phyloP scores from a whole-genome alignment of 2,329 filamentous ascomycete species.

The Monilinia vaccinii-corymbosi region DNA sequence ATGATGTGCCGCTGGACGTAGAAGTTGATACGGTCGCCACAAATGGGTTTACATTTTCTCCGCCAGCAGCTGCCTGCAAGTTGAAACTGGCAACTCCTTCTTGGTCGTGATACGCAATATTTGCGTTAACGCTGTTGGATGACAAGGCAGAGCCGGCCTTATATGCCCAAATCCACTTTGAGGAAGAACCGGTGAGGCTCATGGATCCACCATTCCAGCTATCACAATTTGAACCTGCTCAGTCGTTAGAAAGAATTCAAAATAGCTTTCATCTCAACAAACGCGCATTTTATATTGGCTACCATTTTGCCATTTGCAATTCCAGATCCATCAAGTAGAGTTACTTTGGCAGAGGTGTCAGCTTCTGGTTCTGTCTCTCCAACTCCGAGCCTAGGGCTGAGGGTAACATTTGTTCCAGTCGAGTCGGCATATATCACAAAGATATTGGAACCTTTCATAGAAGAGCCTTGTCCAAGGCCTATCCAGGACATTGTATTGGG shows the following conservation, averaged over 20 bases:
- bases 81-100: constrained; percentile 37
- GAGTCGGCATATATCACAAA: constrained; percentile 48
- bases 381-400: constrained; percentile 41
- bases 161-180: constrained; percentile 43
- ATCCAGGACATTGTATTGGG: constrained; percentile 45
- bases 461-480: constrained; percentile 44
- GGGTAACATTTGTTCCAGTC: constrained; percentile 44
- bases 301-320: constrained; percentile 43
- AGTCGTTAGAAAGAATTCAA: constrained; percentile 2
- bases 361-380: constrained; percentile 36
- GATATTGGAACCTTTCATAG: constrained; percentile 48
- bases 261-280: background rate
- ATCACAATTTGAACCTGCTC: constrained; percentile 40
- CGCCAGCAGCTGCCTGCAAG: constrained; percentile 40
- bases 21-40: background rate
- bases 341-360: constrained; percentile 35
- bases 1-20: background rate
- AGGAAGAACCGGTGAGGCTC: constrained; percentile 36
- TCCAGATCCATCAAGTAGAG: constrained; percentile 43
- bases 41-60: constrained; percentile 29
- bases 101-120: constrained; percentile 37
- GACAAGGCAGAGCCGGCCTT: constrained; percentile 38
- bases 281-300: constrained; percentile 45
- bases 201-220: constrained; percentile 43
- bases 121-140: constrained; percentile 35